Conservation (phyloP, 2,329 filamentous ascomycete species). For the Aspergillus neotritici region DNA sequence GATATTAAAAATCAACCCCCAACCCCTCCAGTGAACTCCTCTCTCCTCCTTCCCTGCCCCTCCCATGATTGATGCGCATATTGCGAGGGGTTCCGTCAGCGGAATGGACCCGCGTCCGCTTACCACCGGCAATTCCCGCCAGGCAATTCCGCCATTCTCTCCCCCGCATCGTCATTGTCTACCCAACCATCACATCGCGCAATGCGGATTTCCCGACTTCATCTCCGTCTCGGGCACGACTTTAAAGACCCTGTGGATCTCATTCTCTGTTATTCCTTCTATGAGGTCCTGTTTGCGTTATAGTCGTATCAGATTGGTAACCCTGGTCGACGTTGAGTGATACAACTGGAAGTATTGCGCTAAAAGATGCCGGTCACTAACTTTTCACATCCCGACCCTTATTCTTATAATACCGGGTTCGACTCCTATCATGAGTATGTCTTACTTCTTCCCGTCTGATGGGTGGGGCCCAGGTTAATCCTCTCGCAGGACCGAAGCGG, state of each 20-base stretch:
- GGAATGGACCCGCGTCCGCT: constrained; percentile 12
- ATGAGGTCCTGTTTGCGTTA: no score
- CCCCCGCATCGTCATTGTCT: neutral
- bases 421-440: constrained; percentile 68
- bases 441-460: neutral
- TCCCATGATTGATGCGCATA: neutral
- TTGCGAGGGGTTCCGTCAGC: constrained; percentile 5
- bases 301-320: neutral
- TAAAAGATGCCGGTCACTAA: constrained; percentile 57
- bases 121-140: constrained; percentile 13
- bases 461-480: constrained; percentile 11
- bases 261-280: no score
- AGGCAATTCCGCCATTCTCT: constrained; percentile 8
- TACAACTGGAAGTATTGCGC: neutral
- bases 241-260: no score
- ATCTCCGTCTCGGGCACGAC: no score
- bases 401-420: constrained; percentile 75
- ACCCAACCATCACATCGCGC: neutral
- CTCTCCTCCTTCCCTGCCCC: constrained; percentile 3
- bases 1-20: constrained; percentile 5
- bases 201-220: neutral
- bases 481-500: constrained; percentile 62
- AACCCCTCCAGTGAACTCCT: neutral
- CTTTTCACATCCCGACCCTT: constrained; percentile 61
- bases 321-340: neutral